These are phyloP conservation scores for Aspergillus viridinutans DNA, from an alignment of 2,329 filamentous ascomycete genomes.

Conservation along the genomic window DNA sequence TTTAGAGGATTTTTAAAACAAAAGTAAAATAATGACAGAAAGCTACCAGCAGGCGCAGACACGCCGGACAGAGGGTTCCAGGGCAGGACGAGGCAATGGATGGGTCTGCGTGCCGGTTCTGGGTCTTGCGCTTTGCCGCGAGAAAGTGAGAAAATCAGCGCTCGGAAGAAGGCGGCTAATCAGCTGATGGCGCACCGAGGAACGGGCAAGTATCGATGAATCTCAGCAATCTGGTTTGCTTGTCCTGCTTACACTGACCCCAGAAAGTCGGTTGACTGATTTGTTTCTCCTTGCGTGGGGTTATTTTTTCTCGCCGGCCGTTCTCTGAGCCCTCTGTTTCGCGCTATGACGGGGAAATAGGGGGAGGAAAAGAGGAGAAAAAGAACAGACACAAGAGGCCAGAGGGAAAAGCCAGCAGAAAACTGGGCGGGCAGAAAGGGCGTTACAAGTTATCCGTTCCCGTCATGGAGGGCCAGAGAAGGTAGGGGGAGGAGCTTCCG, in stretches of 20 bases:
- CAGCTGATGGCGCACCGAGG: conserved; percentile 16
- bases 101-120: conserved; percentile 20
- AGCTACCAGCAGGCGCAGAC: conserved; percentile 10
- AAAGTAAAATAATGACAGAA: conserved; percentile 5
- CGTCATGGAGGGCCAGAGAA: conserved; percentile 4
- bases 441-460: conserved; percentile 20
- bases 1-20: conserved; percentile 6
- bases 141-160: conserved; percentile 5
- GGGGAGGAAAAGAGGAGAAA: conserved; percentile 4
- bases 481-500: conserved; percentile 2
- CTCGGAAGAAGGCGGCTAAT: conserved; percentile 18
- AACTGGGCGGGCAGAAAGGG: conserved; percentile 8
- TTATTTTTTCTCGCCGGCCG: neutral
- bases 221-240: neutral
- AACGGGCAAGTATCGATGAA: neutral
- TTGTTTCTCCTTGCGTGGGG: conserved; percentile 3
- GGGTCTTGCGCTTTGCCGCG: conserved; percentile 11
- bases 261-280: neutral
- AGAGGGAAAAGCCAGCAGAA: conserved; percentile 10
- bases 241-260: neutral
- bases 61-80: conserved; percentile 8
- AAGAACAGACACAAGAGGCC: conserved; percentile 7
- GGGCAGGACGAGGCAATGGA: conserved; percentile 15
- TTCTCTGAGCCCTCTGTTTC: conserved; percentile 1
- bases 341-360: conserved; percentile 2